phyloP scores from a whole-genome alignment of 176 grass and related monocot genomes.

The Carex scoparia region DNA sequence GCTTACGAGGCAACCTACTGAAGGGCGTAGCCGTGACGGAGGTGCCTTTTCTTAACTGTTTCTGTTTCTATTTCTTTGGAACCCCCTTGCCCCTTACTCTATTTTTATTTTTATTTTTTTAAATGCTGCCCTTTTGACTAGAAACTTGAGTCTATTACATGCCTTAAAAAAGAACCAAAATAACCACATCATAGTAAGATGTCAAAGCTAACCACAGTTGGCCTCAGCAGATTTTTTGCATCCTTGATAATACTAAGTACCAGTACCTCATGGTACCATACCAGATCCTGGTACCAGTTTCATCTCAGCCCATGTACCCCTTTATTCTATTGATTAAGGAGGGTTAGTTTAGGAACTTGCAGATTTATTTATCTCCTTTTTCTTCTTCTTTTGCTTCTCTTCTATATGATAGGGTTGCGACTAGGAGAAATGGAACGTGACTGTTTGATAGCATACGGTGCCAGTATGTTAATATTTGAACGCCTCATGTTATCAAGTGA shows the following conservation, averaged over 20 bases:
- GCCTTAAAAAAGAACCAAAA: too few species aligned
- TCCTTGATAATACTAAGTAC: too few species aligned
- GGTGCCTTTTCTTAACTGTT: slow-evolving; percentile 36
- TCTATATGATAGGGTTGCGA: slow-evolving; percentile 50
- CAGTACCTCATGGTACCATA: too few species aligned
- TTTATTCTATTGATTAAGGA: not conserved
- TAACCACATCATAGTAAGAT: too few species aligned
- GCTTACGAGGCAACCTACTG: slow-evolving; percentile 86
- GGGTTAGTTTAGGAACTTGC: not conserved
- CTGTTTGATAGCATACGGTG: slow-evolving; percentile 91
- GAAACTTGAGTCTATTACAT: too few species aligned
- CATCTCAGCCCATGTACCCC: too few species aligned
- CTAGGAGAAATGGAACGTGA: slow-evolving; percentile 99
- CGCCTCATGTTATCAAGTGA: slow-evolving; percentile 93
- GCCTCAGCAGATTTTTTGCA: too few species aligned
- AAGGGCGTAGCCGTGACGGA: slow-evolving; percentile 92
- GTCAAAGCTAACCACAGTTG: too few species aligned
- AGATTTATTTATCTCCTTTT: not conserved
- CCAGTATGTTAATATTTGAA: slow-evolving; percentile 98
- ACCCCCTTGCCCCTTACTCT: not conserved
- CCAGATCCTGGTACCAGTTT: too few species aligned
- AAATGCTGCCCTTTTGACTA: too few species aligned
- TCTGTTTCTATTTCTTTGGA: not conserved
- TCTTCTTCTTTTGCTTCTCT: not conserved
- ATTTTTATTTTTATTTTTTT: too few species aligned